Base-by-base conservation (phyloP, 495 filamentous ascomycete genomes). In the Lepraria neglecta region DNA sequence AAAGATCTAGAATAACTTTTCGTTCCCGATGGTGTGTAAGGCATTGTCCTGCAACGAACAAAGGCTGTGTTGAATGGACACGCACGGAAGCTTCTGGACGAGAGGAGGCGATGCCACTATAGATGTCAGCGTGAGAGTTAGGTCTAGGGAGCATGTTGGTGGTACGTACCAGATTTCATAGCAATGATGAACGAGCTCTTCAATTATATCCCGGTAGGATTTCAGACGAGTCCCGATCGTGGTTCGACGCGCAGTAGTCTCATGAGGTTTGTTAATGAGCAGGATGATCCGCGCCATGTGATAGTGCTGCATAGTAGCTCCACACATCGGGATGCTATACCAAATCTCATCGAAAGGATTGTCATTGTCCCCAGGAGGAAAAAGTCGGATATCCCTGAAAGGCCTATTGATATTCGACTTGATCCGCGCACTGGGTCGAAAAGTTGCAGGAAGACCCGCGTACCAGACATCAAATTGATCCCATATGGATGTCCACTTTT, bases 231-330 rank as follows among this genome's bases (percentile, higher is more conserved):
- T 73, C 1, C 76, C 74, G 50, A 84, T 74, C 2, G 79, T 80
- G 38, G 74, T 77, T 27, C 76, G 73, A 15, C 74, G 72, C 57
- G 74, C 74, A 3, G 80, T 83, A 9, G 81, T 78, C 44, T 83
- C 77, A 40, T 82, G 78, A 21, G 84, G 83, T 61, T 83, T 84
- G 66, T 87, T 82, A 67, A 84, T 78, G 11, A 84, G 74, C 14
- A 87, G 72, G 46, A 85, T 73, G 35, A 84, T 84, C 48, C 80
- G 81, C 0, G 81, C 80, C 78, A 87, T 84, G 65, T 87, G 83
- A 65, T 84, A 87, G 62, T 77, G 77, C 67, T 86, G 83, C 81
- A 85, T 85, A 11, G 80, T 80, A 5, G 82, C 82, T 1, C 78
- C 80, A 71, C 82, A 85, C 77, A 85, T 84, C 3, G 83, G 78